Evolutionary conservation across 2,329 filamentous ascomycete species (phyloP), one percentile per base, ranked within the genome.

Genomic region (Colletotrichum echinochloae): DNA sequence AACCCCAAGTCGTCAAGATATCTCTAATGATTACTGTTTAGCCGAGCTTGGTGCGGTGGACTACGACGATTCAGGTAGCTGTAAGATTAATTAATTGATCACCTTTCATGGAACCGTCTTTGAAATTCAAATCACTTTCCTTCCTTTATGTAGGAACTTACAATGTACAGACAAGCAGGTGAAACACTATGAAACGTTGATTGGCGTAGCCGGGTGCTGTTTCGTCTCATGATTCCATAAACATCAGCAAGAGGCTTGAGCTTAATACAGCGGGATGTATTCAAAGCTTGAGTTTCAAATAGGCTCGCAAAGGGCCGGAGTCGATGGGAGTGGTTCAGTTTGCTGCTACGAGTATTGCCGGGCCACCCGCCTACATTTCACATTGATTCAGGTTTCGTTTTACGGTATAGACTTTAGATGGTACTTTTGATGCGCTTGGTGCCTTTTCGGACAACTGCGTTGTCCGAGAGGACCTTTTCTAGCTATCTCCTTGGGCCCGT

Each of bases 141-240:
- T 16, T 2, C 54, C 49, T 39, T 59, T 63, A 35, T 62, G 9
- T 62, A 28, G 1, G 28, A 20, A 5, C 33, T 62, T 5, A 16
- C 11, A 23, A 23, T 54, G 30, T 4, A 18, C 37, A 44, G n/a
- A 28, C 12, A 28, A 11, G 44, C 12, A 28, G 7, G 44, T 71
- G 68, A 71, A 71, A 71, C 68, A 37, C 20, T 3, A 12, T 68
- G 68, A 67, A 71, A 71, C 68, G 30, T 33, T 39, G 44, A 59
- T 39, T 28, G 28, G 37, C 35, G 35, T 46, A 28, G 23, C 37
- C 30, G 23, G 33, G 18, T 33, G 44, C 33, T 52, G 68, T 68
- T 71, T 71, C 68, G 46, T 59, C 68, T 62, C 57, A 68, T 67
- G 7, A 44, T 23, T 20, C 18, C 14, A 37, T 14, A 20, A 11